Evolutionary conservation across 129 eudicot species (phyloP).

Genomic region (Artemisia tridentata): DNA sequence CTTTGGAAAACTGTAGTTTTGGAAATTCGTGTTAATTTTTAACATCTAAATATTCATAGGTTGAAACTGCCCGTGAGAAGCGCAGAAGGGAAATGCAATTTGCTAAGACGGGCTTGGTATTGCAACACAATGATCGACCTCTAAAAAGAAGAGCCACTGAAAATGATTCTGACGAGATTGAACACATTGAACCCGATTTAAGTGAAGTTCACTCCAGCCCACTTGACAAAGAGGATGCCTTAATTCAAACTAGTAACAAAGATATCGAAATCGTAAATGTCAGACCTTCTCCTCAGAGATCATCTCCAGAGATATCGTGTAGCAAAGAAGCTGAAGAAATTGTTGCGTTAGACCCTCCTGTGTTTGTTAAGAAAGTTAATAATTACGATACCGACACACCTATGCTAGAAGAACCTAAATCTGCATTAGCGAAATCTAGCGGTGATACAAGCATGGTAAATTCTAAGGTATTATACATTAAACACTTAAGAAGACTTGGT

Average conservation of each 20-base stretch:
- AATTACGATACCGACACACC: slow-evolving; percentile 27
- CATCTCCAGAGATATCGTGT: slow-evolving; percentile 27
- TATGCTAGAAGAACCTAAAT: slow-evolving; percentile 25
- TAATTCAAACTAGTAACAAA: slow-evolving; percentile 22
- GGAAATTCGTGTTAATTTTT: background rate
- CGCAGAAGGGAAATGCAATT: slow-evolving; percentile 78
- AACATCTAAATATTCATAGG: slow-evolving; percentile 38
- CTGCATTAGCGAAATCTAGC: slow-evolving; percentile 20
- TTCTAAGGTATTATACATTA: slow-evolving; percentile 35
- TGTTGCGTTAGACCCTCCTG: slow-evolving; percentile 19
- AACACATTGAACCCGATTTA: slow-evolving; percentile 30
- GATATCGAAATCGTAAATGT: slow-evolving; percentile 22
- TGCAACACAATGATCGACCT: slow-evolving; percentile 46
- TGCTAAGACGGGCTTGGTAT: slow-evolving; percentile 73
- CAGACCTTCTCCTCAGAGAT: slow-evolving; percentile 7
- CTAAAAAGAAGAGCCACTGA: slow-evolving; percentile 43
- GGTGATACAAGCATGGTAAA: slow-evolving; percentile 19
- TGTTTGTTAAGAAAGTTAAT: slow-evolving; percentile 20
- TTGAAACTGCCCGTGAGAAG: slow-evolving; percentile 71
- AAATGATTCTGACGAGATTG: slow-evolving; percentile 23
- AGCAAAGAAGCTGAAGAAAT: slow-evolving; percentile 21
- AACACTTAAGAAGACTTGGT: slow-evolving; percentile 2
- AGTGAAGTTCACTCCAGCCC: slow-evolving; percentile 4
- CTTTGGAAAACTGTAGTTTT: background rate
- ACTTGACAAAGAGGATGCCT: slow-evolving; percentile 7